Percentiles rank a stretch among this genome's conserved stretches.
Conservation (phyloP, 2,329 filamentous ascomycete genomes). For the Exophiala viscosa region DNA sequence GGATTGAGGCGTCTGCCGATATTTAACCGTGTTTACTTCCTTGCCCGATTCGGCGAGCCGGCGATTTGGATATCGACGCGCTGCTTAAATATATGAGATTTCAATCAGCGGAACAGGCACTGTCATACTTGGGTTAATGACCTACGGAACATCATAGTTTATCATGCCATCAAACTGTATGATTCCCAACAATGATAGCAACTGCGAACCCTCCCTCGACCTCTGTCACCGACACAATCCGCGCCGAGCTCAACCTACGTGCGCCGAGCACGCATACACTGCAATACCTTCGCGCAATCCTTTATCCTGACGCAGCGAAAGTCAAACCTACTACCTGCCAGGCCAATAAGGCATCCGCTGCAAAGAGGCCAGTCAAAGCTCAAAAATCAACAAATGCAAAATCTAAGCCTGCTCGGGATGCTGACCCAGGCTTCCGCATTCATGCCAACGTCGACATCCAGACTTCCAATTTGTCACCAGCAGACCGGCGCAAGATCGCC, state of each 20-base stretch:
- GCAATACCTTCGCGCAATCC: constrained; percentile 14
- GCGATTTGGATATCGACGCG: constrained; percentile 5
- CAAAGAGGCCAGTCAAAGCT: constrained; percentile 8
- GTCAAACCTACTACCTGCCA: background rate
- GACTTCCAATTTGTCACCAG: constrained; percentile 3
- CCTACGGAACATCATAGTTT: constrained; percentile 2
- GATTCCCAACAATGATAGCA: constrained; percentile 2
- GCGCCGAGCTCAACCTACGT: constrained; percentile 12
- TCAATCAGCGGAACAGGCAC: background rate
- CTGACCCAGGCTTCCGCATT: constrained; percentile 7
- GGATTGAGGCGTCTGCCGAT: background rate
- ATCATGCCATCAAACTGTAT: background rate
- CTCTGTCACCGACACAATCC: constrained; percentile 6
- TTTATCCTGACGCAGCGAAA: constrained; percentile 4
- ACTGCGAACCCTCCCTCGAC: background rate
- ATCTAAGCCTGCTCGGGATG: constrained; percentile 2
- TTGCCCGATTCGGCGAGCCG: constrained; percentile 1
- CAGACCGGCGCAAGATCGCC: constrained; percentile 41
- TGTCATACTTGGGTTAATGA: background rate
- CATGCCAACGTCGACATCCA: constrained; percentile 6
- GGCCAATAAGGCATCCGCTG: background rate
- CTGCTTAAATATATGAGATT: background rate
- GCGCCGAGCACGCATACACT: constrained; percentile 18
- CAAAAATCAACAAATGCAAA: constrained; percentile 29
- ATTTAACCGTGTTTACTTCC: constrained; percentile 11